phyloP scores from a whole-genome alignment of 345 rosid genomes.

The Passiflora organensis region DNA sequence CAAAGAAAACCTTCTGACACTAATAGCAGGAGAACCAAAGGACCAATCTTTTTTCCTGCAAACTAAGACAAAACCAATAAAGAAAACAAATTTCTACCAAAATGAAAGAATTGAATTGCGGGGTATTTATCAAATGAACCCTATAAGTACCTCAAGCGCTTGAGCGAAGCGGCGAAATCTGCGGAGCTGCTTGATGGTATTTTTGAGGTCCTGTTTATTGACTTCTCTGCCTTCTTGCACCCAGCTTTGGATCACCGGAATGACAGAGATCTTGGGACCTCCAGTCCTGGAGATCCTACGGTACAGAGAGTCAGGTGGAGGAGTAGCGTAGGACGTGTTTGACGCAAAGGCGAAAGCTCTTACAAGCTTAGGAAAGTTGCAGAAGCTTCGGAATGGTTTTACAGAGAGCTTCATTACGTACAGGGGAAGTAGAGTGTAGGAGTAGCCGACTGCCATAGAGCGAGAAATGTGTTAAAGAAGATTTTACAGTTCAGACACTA shows the following conservation, averaged over 20 bases:
- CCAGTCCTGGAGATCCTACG: constrained; percentile 33
- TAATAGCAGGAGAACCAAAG: not conserved
- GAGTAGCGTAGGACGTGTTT: constrained; percentile 13
- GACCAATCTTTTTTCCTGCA: too few species aligned
- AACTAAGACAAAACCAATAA: not conserved
- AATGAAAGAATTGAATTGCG: too few species aligned
- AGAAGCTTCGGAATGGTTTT: not conserved
- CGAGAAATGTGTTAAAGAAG: too few species aligned
- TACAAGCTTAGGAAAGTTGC: not conserved
- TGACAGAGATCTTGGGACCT: constrained; percentile 28
- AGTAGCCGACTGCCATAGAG: too few species aligned
- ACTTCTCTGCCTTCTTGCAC: constrained; percentile 38
- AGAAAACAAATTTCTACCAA: not conserved
- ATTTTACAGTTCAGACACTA: too few species aligned
- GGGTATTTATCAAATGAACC: too few species aligned
- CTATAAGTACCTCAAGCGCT: constrained; percentile 41
- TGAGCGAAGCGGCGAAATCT: constrained; percentile 32
- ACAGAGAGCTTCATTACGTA: not conserved
- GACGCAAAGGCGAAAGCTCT: constrained; percentile 15
- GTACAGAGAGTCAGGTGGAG: constrained; percentile 27
- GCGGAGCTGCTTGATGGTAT: constrained; percentile 37
- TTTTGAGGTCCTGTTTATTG: constrained; percentile 28
- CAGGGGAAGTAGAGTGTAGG: not conserved
- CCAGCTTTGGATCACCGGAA: constrained; percentile 44
- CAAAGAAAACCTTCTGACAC: not conserved